These are phyloP conservation scores for Chlamydomonas schloesseri DNA, from an alignment of 139 green algal species.

Conservation along the genomic window DNA sequence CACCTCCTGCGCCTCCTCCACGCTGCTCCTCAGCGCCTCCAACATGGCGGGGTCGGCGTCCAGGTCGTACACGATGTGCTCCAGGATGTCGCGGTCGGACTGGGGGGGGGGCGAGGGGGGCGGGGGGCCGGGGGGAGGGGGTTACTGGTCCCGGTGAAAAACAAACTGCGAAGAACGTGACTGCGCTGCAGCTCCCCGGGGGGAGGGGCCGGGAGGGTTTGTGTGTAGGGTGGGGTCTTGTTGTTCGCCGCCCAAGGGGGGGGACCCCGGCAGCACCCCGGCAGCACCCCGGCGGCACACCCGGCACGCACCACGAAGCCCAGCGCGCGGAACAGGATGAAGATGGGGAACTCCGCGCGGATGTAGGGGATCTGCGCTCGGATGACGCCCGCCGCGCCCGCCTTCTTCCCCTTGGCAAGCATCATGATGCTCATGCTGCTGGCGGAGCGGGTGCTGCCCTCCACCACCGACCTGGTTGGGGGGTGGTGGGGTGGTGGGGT, in stretches of 20 bases:
- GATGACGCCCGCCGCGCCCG: constrained; percentile 68
- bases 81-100: constrained; percentile 88
- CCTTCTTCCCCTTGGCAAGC: constrained; percentile 71
- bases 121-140: too few species aligned
- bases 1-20: constrained; percentile 96
- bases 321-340: constrained; percentile 92
- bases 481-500: background rate
- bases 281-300: too few species aligned
- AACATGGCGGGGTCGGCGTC: constrained; percentile 90
- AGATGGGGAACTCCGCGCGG: constrained; percentile 86
- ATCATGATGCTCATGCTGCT: constrained; percentile 91
- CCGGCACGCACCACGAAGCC: constrained; percentile 81
- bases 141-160: too few species aligned
- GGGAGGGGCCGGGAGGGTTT: too few species aligned
- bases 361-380: constrained; percentile 83
- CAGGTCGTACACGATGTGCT: constrained; percentile 94
- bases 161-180: too few species aligned
- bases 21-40: constrained; percentile 91
- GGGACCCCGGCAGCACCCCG: too few species aligned
- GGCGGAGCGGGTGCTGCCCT: constrained; percentile 84
- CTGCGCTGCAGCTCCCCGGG: too few species aligned
- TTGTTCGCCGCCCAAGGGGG: too few species aligned
- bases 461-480: constrained; percentile 81
- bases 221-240: too few species aligned
- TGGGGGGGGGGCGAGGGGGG: constrained; percentile 6